A percentile compares a stretch with the other conserved stretches of the same genome.
These are phyloP conservation scores for Cicer cuneatum DNA, from an alignment of 306 rosid species.

Conservation along the genomic window DNA sequence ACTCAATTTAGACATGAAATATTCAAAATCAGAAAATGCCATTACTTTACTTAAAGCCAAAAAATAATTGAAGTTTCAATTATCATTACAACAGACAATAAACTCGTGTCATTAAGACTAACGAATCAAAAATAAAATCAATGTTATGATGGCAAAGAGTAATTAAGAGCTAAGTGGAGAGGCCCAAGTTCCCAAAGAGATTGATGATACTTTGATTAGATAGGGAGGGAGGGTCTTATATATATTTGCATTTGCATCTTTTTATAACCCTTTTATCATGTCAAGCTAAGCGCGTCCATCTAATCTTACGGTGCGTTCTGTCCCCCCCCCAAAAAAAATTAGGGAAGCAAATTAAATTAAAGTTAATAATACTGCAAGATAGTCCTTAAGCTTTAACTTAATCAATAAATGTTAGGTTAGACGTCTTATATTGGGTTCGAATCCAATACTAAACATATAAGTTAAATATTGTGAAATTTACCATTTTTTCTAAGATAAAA, in stretches of 20 bases:
- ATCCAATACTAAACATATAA: too few species aligned
- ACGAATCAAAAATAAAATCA: constrained; percentile 42
- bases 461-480: too few species aligned
- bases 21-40: background rate
- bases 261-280: constrained; percentile 59
- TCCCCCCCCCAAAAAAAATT: too few species aligned
- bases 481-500: too few species aligned
- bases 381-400: too few species aligned
- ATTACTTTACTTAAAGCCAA: constrained; percentile 31
- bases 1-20: too few species aligned
- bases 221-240: constrained; percentile 60
- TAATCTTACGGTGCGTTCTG: constrained; percentile 62
- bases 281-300: constrained; percentile 43
- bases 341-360: constrained; percentile 12
- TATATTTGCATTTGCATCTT: constrained; percentile 50
- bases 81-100: constrained; percentile 23
- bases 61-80: background rate
- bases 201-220: constrained; percentile 63
- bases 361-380: background rate
- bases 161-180: constrained; percentile 58
- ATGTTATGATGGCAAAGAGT: constrained; percentile 45
- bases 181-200: constrained; percentile 99
- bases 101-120: constrained; percentile 36
- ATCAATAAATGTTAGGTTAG: too few species aligned
- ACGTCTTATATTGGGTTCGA: too few species aligned